Conservation (phyloP, 225 moss, liverwort and hornwort genomes). For the Rhytidiadelphus loreus region DNA sequence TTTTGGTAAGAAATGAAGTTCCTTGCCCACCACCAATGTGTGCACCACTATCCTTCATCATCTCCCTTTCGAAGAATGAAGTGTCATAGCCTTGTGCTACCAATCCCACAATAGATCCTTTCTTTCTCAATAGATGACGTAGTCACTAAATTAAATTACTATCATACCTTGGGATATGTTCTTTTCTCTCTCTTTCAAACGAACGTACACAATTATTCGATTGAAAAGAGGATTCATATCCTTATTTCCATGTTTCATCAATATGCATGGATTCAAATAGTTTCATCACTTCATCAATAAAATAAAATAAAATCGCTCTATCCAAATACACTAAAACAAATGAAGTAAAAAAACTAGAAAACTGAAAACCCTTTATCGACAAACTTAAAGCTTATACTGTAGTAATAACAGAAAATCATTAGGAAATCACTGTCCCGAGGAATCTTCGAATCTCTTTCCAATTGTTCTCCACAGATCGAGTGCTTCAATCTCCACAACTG, state of each 20-base stretch:
- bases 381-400: too few relatives aligned
- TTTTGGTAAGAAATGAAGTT: not conserved
- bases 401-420: not conserved
- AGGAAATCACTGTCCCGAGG: not conserved
- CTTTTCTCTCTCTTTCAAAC: not conserved
- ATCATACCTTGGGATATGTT: not conserved
- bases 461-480: not conserved
- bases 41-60: rapidly evolving
- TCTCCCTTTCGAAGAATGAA: too few relatives aligned
- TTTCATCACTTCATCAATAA: not conserved
- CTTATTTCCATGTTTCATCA: not conserved
- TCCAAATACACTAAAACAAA: not conserved
- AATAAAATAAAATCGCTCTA: not conserved
- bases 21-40: rapidly evolving
- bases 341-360: not conserved
- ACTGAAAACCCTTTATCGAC: not conserved
- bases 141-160: too few relatives aligned
- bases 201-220: not conserved
- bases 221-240: not conserved
- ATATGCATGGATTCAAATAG: not conserved
- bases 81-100: too few relatives aligned
- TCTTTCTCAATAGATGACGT: too few relatives aligned
- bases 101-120: too few relatives aligned
- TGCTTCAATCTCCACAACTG: not conserved
- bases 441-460: not conserved